Evolutionary conservation across 345 rosid genomes (phyloP).

Genomic region (Streptanthus diversifolius): DNA sequence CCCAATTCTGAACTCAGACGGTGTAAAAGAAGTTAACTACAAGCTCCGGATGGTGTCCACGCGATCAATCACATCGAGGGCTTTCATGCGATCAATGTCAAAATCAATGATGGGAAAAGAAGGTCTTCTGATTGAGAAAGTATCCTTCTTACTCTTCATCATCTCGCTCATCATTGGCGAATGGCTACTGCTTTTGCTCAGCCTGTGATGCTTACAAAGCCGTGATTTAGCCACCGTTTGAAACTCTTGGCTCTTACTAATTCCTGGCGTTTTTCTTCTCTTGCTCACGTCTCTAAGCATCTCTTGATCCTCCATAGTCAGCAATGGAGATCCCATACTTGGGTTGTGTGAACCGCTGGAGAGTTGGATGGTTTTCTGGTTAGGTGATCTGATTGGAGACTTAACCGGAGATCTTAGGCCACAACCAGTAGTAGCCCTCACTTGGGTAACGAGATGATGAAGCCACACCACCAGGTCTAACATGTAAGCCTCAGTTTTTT

Average conservation of each 20-base stretch:
- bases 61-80: slow-evolving; percentile 85
- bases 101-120: slow-evolving; percentile 73
- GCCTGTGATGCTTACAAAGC: slow-evolving; percentile 71
- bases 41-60: slow-evolving; percentile 71
- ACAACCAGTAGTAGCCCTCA: slow-evolving; percentile 53
- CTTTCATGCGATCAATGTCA: slow-evolving; percentile 73
- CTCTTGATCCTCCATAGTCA: slow-evolving; percentile 82
- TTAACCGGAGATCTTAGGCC: slow-evolving; percentile 77
- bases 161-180: slow-evolving; percentile 53
- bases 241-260: slow-evolving; percentile 96
- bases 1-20: background rate
- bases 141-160: slow-evolving; percentile 49
- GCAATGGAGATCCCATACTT: slow-evolving; percentile 43
- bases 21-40: slow-evolving; percentile 11
- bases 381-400: slow-evolving; percentile 84
- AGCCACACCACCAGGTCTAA: slow-evolving; percentile 89
- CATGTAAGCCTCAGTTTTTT: slow-evolving; percentile 74
- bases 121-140: slow-evolving; percentile 63
- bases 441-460: slow-evolving; percentile 79
- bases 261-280: slow-evolving; percentile 81
- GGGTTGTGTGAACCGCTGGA: slow-evolving; percentile 39
- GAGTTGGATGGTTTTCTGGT: slow-evolving; percentile 51
- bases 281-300: slow-evolving; percentile 89
- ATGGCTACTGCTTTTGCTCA: slow-evolving; percentile 90
- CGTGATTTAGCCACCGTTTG: slow-evolving; percentile 57